Conservation (phyloP, 345 rosid genomes). For the Fremontodendron californicum region DNA sequence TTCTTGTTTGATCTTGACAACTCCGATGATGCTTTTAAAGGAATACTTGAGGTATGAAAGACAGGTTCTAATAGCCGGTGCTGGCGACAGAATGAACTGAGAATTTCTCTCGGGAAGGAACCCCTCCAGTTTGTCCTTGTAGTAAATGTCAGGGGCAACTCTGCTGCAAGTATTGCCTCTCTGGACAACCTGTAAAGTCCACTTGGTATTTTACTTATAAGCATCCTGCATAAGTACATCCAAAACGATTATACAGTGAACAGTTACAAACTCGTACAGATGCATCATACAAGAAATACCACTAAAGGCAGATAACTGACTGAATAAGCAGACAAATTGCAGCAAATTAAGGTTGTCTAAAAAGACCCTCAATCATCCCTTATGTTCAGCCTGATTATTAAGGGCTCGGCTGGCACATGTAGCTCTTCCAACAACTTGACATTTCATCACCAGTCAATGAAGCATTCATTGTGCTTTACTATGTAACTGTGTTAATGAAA, state of each 20-base stretch:
- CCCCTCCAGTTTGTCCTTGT: constrained; percentile 86
- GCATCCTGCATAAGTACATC: constrained; percentile 46
- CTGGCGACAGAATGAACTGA: constrained; percentile 74
- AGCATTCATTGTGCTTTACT: background rate
- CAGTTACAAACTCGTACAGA: background rate
- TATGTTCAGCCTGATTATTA: background rate
- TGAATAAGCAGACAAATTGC: background rate
- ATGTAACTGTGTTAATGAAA: background rate
- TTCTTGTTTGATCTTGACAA: constrained; percentile 49
- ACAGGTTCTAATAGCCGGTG: constrained; percentile 77
- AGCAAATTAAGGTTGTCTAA: background rate
- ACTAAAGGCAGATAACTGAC: background rate
- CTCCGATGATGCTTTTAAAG: constrained; percentile 41
- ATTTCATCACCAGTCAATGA: background rate
- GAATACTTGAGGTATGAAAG: constrained; percentile 34
- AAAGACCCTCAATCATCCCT: background rate
- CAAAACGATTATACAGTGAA: constrained; percentile 2
- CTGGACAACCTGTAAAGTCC: constrained; percentile 82
- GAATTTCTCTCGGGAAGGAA: constrained; percentile 72
- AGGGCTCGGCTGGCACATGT: background rate
- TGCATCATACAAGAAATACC: constrained; percentile 4
- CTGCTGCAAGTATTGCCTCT: constrained; percentile 63
- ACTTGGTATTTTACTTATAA: constrained; percentile 62
- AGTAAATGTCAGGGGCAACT: constrained; percentile 62
- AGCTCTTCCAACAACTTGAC: constrained; percentile 9